phyloP scores from a whole-genome alignment of 2,329 filamentous ascomycete genomes.

The Epichloe brachyelytri region DNA sequence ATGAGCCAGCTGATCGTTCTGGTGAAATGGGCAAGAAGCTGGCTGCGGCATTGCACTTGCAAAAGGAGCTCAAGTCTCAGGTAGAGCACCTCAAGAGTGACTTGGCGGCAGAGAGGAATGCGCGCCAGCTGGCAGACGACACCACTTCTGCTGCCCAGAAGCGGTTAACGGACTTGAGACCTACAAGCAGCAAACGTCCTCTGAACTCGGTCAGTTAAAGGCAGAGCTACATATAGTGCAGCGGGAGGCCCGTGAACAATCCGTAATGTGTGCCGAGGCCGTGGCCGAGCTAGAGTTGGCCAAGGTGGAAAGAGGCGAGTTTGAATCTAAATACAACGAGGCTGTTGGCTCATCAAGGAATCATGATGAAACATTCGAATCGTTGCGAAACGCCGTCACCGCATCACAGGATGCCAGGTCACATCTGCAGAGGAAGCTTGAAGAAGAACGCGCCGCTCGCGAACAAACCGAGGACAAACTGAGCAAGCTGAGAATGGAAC shows the following conservation, averaged over 20 bases:
- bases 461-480: slow-evolving; percentile 68
- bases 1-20: slow-evolving; percentile 41
- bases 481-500: slow-evolving; percentile 63
- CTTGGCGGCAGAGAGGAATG: slow-evolving; percentile 66
- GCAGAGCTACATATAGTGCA: slow-evolving; percentile 74
- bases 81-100: slow-evolving; percentile 58
- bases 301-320: slow-evolving; percentile 73
- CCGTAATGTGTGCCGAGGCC: slow-evolving; percentile 64
- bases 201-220: slow-evolving; percentile 75
- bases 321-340: slow-evolving; percentile 56
- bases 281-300: slow-evolving; percentile 61
- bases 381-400: slow-evolving; percentile 63
- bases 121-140: slow-evolving; percentile 77
- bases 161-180: slow-evolving; percentile 69
- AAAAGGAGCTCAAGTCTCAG: slow-evolving; percentile 69
- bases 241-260: slow-evolving; percentile 66
- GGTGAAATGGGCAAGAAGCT: slow-evolving; percentile 71
- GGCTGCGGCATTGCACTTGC: slow-evolving; percentile 64
- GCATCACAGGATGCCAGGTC: slow-evolving; percentile 67
- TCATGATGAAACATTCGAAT: slow-evolving; percentile 57
- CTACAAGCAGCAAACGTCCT: slow-evolving; percentile 69
- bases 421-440: slow-evolving; percentile 66
- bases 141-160: slow-evolving; percentile 71
- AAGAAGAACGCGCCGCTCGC: slow-evolving; percentile 66
- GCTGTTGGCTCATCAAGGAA: slow-evolving; percentile 54